A percentile compares a stretch with the other conserved stretches of the same genome.
phyloP scores from a whole-genome alignment of 345 rosid genomes.

The Excoecaria cochinchinensis region DNA sequence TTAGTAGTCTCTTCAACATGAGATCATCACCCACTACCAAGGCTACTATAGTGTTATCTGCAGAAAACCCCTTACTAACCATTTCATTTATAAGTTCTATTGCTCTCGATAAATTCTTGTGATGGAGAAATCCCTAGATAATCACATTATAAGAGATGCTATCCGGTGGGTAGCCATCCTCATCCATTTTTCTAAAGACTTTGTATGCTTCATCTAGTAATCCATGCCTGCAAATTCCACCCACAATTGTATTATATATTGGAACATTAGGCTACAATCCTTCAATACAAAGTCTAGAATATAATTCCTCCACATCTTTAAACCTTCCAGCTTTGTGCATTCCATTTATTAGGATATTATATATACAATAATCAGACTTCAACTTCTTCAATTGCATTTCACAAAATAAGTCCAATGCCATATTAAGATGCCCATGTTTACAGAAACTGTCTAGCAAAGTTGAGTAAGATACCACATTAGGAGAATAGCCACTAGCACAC shows the following conservation, averaged over 20 bases:
- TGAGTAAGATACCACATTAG: not conserved
- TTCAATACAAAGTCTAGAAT: not conserved
- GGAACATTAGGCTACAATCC: not conserved
- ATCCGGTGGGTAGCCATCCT: too few species aligned
- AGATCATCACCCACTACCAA: too few species aligned
- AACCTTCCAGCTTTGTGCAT: not conserved
- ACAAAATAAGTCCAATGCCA: not conserved
- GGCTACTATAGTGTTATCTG: too few species aligned
- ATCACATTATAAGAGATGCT: too few species aligned
- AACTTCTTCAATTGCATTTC: not conserved
- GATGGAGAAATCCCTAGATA: too few species aligned
- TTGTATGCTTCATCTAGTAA: not conserved
- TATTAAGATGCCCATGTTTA: not conserved
- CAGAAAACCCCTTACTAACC: too few species aligned
- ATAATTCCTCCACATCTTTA: not conserved
- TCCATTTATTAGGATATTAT: not conserved
- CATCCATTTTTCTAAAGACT: not conserved
- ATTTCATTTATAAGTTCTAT: too few species aligned
- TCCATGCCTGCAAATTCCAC: not conserved
- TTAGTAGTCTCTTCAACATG: too few species aligned
- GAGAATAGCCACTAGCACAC: not conserved
- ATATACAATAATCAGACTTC: not conserved
- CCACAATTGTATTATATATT: not conserved
- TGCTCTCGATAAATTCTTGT: too few species aligned
- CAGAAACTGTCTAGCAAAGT: not conserved